Conservation (phyloP, 2,329 filamentous ascomycete genomes). For the Ophidiomyces ophidiicola region DNA sequence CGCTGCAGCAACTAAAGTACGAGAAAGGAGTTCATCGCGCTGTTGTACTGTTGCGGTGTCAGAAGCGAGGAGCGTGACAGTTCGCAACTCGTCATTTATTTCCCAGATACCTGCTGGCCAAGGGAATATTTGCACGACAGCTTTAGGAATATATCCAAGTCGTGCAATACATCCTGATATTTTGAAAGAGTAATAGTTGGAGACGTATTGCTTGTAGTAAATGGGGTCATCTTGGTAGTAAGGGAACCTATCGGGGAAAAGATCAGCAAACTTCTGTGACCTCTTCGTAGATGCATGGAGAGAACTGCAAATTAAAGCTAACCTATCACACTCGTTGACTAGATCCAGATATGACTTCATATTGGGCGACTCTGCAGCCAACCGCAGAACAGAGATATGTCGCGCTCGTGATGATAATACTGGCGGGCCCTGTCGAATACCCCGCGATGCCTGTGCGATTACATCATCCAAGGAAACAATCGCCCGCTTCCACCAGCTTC, state of each 20-base stretch:
- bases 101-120: slow-evolving; percentile 46
- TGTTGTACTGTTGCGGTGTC: slow-evolving; percentile 47
- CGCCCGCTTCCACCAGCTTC: neutral
- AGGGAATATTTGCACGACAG: slow-evolving; percentile 31
- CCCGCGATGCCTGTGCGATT: neutral
- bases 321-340: slow-evolving; percentile 45
- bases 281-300: neutral
- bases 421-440: too few species aligned
- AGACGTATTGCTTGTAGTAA: slow-evolving; percentile 43
- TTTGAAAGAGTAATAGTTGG: slow-evolving; percentile 52
- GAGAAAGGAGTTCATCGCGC: slow-evolving; percentile 46
- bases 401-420: neutral
- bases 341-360: slow-evolving; percentile 37
- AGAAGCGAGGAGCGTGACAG: slow-evolving; percentile 49
- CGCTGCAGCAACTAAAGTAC: slow-evolving; percentile 56
- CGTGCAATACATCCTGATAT: slow-evolving; percentile 52
- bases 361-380: too few species aligned
- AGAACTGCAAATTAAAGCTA: slow-evolving; percentile 22
- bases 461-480: neutral
- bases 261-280: too few species aligned
- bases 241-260: slow-evolving; percentile 61
- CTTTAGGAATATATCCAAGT: slow-evolving; percentile 48
- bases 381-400: too few species aligned
- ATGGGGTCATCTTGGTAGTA: slow-evolving; percentile 52
- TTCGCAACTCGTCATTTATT: slow-evolving; percentile 48